A percentile compares a stretch with the other conserved stretches of the same genome.
These are phyloP conservation scores for Ephemerocybe angulata DNA, from an alignment of 768 basidiomycete genomes.

Conservation along the genomic window DNA sequence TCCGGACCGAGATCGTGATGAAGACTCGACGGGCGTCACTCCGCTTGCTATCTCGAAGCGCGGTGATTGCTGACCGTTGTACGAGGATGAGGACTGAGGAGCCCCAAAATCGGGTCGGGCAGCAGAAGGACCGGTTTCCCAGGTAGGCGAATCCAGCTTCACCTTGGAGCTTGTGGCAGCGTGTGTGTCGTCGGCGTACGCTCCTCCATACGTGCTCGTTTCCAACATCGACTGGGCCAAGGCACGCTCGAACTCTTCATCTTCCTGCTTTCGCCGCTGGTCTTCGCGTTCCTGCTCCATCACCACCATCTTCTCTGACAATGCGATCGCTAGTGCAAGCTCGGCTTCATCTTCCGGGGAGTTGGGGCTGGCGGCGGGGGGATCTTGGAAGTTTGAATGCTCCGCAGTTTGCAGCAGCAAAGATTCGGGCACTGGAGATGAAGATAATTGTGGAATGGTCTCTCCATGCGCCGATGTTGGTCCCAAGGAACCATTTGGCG, in stretches of 20 bases:
- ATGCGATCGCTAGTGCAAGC: constrained; percentile 42
- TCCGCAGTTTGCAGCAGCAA: not conserved
- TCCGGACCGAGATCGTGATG: not conserved
- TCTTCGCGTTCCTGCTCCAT: constrained; percentile 30
- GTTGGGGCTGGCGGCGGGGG: not conserved
- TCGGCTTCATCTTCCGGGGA: constrained; percentile 33
- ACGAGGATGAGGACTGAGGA: too few species aligned
- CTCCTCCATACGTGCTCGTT: constrained; percentile 13
- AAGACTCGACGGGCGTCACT: not conserved
- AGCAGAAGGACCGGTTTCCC: not conserved
- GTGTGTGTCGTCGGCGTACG: constrained; percentile 4
- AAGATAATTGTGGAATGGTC: not conserved
- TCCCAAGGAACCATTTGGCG: not conserved
- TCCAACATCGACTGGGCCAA: constrained; percentile 39
- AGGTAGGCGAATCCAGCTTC: constrained; percentile 1
- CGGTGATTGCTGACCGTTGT: too few species aligned
- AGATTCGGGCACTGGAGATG: not conserved
- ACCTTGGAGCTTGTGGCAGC: constrained; percentile 4
- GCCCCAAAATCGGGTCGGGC: too few species aligned
- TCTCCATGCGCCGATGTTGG: not conserved
- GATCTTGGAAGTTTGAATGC: not conserved
- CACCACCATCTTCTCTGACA: constrained; percentile 46
- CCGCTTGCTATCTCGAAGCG: too few species aligned
- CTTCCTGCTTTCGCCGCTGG: constrained; percentile 45
- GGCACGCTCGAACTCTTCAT: constrained; percentile 63